Evolutionary conservation across 495 filamentous ascomycete genomes (phyloP).

Genomic region (Aspergillus nidulans): DNA sequence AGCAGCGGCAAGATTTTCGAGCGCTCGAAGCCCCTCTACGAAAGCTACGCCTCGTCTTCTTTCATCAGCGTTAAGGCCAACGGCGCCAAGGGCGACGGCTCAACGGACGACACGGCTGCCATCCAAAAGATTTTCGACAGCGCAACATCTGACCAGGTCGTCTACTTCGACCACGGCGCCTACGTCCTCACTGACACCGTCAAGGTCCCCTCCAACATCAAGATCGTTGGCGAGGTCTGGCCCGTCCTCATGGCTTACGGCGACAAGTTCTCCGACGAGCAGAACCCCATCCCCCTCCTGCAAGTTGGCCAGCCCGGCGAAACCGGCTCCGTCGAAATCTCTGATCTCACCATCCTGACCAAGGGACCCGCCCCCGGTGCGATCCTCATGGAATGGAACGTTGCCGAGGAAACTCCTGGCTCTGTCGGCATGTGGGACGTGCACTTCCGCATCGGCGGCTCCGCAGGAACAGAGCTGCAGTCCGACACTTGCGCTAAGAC

Average conservation of each 20-base stretch:
- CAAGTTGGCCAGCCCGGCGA: constrained; percentile 79
- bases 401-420: constrained; percentile 61
- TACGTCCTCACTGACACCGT: constrained; percentile 84
- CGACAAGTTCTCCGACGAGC: constrained; percentile 61
- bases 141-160: constrained; percentile 54
- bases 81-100: constrained; percentile 76
- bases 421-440: constrained; percentile 85
- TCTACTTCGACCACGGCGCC: constrained; percentile 90
- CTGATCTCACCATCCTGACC: constrained; percentile 60
- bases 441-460: constrained; percentile 79
- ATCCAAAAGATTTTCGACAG: constrained; percentile 70
- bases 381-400: constrained; percentile 88
- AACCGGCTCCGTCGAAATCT: constrained; percentile 73
- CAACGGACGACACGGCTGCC: constrained; percentile 53
- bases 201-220: constrained; percentile 60
- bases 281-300: constrained; percentile 58
- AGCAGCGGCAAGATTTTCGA: constrained; percentile 54
- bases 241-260: constrained; percentile 83
- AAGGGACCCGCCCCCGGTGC: constrained; percentile 76
- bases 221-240: constrained; percentile 88
- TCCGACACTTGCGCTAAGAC: constrained; percentile 64
- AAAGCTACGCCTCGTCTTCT: constrained; percentile 36
- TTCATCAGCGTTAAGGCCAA: constrained; percentile 69
- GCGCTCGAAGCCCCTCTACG: constrained; percentile 65
- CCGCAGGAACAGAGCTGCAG: constrained; percentile 75